Evolutionary conservation across 129 eudicot genomes (phyloP).

Genomic region (Arctium lappa): DNA sequence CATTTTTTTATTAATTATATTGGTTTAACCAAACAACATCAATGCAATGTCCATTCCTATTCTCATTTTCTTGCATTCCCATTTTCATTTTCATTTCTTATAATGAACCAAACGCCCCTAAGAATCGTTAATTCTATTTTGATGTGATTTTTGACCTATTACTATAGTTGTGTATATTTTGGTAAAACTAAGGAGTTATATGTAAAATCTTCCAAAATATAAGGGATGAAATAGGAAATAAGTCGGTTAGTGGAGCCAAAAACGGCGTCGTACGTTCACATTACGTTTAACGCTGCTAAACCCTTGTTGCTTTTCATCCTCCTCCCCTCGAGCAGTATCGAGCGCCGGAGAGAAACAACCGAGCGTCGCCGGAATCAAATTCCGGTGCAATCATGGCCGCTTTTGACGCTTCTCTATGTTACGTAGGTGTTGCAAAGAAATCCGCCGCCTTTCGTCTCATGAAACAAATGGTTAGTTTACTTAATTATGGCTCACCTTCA

Average conservation of each 20-base stretch:
- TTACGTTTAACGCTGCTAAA: background rate
- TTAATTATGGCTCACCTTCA: background rate
- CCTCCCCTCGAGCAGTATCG: constrained; percentile 7
- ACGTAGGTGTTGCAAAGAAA: constrained; percentile 73
- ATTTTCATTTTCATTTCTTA: too few species aligned
- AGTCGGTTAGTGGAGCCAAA: background rate
- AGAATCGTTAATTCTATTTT: too few species aligned
- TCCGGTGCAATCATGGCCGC: constrained; percentile 52
- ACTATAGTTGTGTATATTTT: background rate
- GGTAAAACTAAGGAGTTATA: background rate
- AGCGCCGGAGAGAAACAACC: constrained; percentile 16
- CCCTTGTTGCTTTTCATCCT: constrained; percentile 12
- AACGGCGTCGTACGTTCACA: background rate
- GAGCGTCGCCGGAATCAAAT: background rate
- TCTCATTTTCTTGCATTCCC: too few species aligned
- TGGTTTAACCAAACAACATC: too few species aligned
- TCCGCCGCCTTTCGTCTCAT: constrained; percentile 99
- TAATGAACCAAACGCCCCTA: too few species aligned
- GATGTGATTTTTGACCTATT: too few species aligned
- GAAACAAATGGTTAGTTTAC: constrained; percentile 84
- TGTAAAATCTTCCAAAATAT: background rate
- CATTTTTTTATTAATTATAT: too few species aligned
- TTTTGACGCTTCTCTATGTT: constrained; percentile 75
- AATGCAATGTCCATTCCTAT: too few species aligned
- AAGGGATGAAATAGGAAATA: background rate